phyloP scores from a whole-genome alignment of 2,329 filamentous ascomycete species.

The Periconia sp. region DNA sequence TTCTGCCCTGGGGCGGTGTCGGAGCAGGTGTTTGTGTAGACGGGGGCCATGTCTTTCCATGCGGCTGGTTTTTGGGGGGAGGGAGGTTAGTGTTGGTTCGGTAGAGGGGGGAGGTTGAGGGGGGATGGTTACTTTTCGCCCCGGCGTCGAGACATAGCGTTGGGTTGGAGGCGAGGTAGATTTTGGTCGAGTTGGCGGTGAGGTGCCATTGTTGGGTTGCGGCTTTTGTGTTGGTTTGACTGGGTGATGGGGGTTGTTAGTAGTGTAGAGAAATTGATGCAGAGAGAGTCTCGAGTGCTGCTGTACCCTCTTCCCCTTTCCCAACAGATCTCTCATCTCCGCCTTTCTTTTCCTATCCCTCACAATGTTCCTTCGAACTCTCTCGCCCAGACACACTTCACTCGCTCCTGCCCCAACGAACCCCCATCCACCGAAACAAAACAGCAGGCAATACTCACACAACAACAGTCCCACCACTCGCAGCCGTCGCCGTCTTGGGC shows the following conservation, averaged over 20 bases:
- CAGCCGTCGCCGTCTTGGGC: constrained; percentile 19
- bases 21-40: constrained; percentile 28
- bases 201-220: constrained; percentile 33
- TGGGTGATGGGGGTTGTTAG: constrained; percentile 5
- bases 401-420: no score
- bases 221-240: constrained; percentile 25
- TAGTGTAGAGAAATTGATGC: no score
- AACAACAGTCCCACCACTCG: constrained; percentile 22
- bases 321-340: no score
- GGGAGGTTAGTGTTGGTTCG: no score
- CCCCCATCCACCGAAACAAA: neutral
- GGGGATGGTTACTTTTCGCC: constrained; percentile 17
- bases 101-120: no score
- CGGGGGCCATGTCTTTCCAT: constrained; percentile 37
- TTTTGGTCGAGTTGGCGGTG: constrained; percentile 23
- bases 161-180: constrained; percentile 28
- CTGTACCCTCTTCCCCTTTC: no score
- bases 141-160: constrained; percentile 34
- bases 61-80: constrained; percentile 9
- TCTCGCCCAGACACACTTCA: no score
- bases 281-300: no score
- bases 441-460: constrained; percentile 18
- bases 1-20: constrained; percentile 25
- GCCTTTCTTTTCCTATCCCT: no score
- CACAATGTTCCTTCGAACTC: no score